Evolutionary conservation across 768 basidiomycete genomes (phyloP).

Genomic region (Hortiboletus flavorubellus): DNA sequence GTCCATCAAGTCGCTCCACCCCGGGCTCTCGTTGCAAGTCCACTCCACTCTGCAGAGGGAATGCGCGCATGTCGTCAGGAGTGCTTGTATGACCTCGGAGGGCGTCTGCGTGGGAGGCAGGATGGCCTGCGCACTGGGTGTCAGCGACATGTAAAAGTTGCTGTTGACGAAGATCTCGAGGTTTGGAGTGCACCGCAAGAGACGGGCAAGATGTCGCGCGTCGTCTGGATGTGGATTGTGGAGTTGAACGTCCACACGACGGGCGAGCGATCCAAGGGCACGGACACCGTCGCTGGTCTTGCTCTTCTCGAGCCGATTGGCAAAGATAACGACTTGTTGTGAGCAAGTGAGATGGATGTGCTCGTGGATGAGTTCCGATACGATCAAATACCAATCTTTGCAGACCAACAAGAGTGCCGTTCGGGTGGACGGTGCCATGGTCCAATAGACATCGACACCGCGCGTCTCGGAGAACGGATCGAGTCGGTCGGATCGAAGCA

Average conservation of each 20-base stretch:
- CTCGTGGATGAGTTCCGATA: slow-evolving; percentile 39
- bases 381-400: slow-evolving; percentile 35
- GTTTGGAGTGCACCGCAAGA: slow-evolving; percentile 42
- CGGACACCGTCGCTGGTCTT: slow-evolving; percentile 18
- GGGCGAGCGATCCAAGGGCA: slow-evolving; percentile 38
- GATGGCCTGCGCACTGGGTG: slow-evolving; percentile 16
- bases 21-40: slow-evolving; percentile 43
- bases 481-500: slow-evolving; percentile 32
- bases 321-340: slow-evolving; percentile 33
- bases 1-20: slow-evolving; percentile 37
- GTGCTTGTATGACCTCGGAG: slow-evolving; percentile 32
- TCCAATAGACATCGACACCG: slow-evolving; percentile 31
- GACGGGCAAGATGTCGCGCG: slow-evolving; percentile 29
- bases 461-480: slow-evolving; percentile 39
- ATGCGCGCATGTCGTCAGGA: slow-evolving; percentile 30
- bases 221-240: slow-evolving; percentile 27
- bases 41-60: slow-evolving; percentile 45
- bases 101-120: slow-evolving; percentile 28
- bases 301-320: slow-evolving; percentile 35
- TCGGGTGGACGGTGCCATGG: slow-evolving; percentile 28
- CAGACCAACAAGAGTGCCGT: slow-evolving; percentile 35
- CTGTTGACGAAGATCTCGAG: slow-evolving; percentile 42
- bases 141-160: slow-evolving; percentile 31
- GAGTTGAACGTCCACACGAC: slow-evolving; percentile 42
- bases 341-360: slow-evolving; percentile 38